These are phyloP conservation scores for Phoenix dactylifera DNA, from an alignment of 176 grass and related monocot genomes.

Conservation along the genomic window DNA sequence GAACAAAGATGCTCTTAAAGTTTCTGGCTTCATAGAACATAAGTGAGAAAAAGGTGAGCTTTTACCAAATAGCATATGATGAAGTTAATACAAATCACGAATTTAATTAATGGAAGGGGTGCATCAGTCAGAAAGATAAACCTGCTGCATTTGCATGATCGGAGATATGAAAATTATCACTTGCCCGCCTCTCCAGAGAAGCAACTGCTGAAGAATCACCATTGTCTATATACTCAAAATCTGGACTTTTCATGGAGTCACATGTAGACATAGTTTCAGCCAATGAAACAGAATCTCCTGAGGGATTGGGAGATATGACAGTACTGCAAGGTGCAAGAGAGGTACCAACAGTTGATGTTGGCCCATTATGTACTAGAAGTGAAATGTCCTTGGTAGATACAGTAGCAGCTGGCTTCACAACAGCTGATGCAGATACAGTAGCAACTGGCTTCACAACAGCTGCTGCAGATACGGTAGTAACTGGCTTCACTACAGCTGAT, in stretches of 20 bases:
- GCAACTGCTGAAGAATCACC: slow-evolving; percentile 46
- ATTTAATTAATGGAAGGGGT: too few species aligned
- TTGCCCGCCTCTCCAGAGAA: slow-evolving; percentile 63
- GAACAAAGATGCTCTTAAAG: too few species aligned
- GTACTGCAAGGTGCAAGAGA: slow-evolving; percentile 39
- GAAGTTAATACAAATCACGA: too few species aligned
- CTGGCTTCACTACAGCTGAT: too few species aligned
- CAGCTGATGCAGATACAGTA: too few species aligned
- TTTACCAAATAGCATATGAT: too few species aligned
- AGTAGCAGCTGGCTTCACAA: not conserved
- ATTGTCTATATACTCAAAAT: slow-evolving; percentile 94
- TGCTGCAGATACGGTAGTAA: too few species aligned
- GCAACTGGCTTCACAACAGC: too few species aligned
- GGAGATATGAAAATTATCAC: slow-evolving; percentile 66
- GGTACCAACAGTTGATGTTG: slow-evolving; percentile 16
- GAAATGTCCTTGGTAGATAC: not conserved
- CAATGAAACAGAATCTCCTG: slow-evolving; percentile 50
- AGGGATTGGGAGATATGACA: slow-evolving; percentile 41
- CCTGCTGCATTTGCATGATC: slow-evolving; percentile 44
- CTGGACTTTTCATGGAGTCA: slow-evolving; percentile 91
- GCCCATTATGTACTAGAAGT: not conserved
- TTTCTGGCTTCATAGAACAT: too few species aligned
- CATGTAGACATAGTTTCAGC: slow-evolving; percentile 94
- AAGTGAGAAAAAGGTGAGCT: too few species aligned
- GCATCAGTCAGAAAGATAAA: slow-evolving; percentile 16